Base-by-base conservation (phyloP, 2,329 filamentous ascomycete genomes). In the Colletotrichum echinochloae region DNA sequence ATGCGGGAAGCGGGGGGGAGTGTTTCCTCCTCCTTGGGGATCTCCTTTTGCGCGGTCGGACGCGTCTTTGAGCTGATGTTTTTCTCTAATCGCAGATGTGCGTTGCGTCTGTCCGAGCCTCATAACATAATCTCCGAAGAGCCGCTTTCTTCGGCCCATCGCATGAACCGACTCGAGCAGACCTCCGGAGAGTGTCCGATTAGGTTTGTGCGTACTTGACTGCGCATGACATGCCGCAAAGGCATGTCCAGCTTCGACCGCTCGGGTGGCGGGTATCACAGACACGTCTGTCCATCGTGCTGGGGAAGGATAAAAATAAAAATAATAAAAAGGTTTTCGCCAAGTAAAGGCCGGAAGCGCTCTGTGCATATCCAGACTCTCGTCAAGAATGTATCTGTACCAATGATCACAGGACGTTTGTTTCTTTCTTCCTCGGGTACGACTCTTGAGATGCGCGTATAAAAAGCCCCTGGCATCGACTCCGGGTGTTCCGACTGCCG, bases 401-500 rank as follows among this genome's bases (percentile, higher is more conserved):
- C 39, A n/a, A 62, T 20, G 56, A 66, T 51, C 33, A 14, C 63
- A 41, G 44, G 18, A n/a, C 2, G 9, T 28, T 16, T 33, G 8
- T 20, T 18, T 62, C 35, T 49, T 26, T 30, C 28, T 54, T 28
- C 4, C 41, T 62, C 63, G 49, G 51, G 9, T 7, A 6, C 26
- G 67, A 59, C 63, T n/a, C n/a, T 67, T 63, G 67, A 57, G 52
- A n/a, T 20, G 28, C 37, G 57, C 56, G n/a, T 33, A n/a, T 7
- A 16, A 1, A 9, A 35, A 5, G 4, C 63, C 57, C 57, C 57
- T 67, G 64, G 39, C 23, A 44, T 28, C 44, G 35, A 63, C 68
- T 69, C 57, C 64, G 68, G 41, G 48, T 41, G 44, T 70, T 70
- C 68, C 68, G 68, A 59, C 64, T 70, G 64, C 67, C 64, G 64